Conservation (phyloP, 768 basidiomycete species). For the Neoboletus subvelutipes region DNA sequence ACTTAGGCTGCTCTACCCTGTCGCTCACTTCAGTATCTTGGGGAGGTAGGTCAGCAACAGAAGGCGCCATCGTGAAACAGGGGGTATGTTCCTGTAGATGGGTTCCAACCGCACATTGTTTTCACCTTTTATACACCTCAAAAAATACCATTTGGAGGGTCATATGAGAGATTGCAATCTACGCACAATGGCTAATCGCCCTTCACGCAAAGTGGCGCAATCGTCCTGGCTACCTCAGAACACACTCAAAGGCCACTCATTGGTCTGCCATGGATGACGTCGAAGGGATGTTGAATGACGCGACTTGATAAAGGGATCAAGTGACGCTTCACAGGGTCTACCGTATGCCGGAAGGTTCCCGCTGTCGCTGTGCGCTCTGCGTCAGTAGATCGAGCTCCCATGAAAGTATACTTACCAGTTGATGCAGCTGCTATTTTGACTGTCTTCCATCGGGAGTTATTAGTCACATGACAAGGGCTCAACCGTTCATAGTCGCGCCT, state of each 20-base stretch:
- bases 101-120: not conserved
- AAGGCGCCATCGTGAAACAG: slow-evolving; percentile 12
- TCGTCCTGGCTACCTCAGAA: not conserved
- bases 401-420: not conserved
- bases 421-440: not conserved
- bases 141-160: not conserved
- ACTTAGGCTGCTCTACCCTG: slow-evolving; percentile 7
- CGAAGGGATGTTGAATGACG: not conserved
- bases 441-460: not conserved
- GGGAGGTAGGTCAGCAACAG: slow-evolving; percentile 6
- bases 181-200: not conserved
- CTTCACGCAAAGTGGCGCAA: not conserved
- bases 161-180: not conserved
- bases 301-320: not conserved
- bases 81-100: too few species aligned
- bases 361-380: not conserved
- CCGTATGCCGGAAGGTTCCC: not conserved
- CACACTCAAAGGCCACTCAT: not conserved
- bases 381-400: not conserved
- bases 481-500: too few species aligned
- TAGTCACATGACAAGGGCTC: not conserved
- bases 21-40: slow-evolving; percentile 1
- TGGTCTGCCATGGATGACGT: not conserved
- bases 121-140: not conserved
- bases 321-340: not conserved